phyloP scores from a whole-genome alignment of 2,329 filamentous ascomycete species.

The Monosporascus ibericus region DNA sequence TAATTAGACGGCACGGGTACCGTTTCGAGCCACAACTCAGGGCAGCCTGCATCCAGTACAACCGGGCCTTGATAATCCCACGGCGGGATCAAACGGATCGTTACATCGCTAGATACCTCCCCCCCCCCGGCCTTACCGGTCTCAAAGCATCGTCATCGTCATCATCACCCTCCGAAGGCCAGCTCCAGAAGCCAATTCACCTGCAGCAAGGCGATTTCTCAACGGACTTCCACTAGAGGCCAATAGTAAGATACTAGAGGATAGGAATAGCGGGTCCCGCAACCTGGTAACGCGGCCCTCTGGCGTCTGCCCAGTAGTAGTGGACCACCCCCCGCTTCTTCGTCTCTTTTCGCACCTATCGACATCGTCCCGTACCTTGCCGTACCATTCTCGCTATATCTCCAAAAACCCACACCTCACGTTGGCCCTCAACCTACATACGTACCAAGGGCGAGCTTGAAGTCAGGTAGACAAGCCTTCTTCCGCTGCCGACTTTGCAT shows the following conservation, averaged over 20 bases:
- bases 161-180: no score
- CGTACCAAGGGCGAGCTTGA: background rate
- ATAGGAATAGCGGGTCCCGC: background rate
- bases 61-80: background rate
- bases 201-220: slow-evolving; percentile 27
- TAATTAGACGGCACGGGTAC: background rate
- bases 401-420: background rate
- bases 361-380: slow-evolving; percentile 4
- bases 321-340: slow-evolving; percentile 8
- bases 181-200: slow-evolving; percentile 1
- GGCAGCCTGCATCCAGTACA: background rate
- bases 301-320: background rate
- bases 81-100: background rate
- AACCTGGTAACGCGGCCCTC: background rate
- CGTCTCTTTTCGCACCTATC: slow-evolving; percentile 5
- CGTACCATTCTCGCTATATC: background rate
- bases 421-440: background rate
- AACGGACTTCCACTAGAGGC: slow-evolving; percentile 18
- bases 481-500: background rate
- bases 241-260: slow-evolving; percentile 1
- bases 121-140: no score
- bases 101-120: background rate
- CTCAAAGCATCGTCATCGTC: no score
- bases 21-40: background rate
- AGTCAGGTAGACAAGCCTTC: background rate